Percentiles rank a stretch among this genome's conserved stretches.
Evolutionary conservation across 2,329 filamentous ascomycete species (phyloP).

Genomic region (Volutella citrinella): DNA sequence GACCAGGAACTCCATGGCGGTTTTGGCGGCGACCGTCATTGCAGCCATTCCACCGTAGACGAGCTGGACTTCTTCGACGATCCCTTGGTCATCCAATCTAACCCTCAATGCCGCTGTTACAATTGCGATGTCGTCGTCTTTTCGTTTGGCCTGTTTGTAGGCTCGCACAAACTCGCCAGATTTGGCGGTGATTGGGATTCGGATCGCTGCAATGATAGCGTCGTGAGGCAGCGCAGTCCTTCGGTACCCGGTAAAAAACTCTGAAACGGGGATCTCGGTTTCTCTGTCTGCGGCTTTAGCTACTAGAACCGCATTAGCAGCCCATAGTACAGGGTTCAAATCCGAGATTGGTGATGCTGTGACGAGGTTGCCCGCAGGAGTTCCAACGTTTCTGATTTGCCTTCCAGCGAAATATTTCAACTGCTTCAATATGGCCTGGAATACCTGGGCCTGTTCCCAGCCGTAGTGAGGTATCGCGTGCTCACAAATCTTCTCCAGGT

Average conservation of each 20-base stretch:
- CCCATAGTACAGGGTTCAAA: constrained; percentile 90
- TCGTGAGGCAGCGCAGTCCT: constrained; percentile 77
- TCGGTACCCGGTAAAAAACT: constrained; percentile 91
- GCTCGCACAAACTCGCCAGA: constrained; percentile 82
- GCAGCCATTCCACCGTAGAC: constrained; percentile 96
- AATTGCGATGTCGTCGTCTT: constrained; percentile 98
- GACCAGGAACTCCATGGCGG: constrained; percentile 68
- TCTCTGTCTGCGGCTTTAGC: constrained; percentile 73
- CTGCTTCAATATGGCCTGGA: constrained; percentile 89
- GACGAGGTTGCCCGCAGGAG: constrained; percentile 88
- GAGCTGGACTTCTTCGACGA: constrained; percentile 72
- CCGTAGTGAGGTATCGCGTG: constrained; percentile 81
- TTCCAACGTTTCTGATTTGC: constrained; percentile 97
- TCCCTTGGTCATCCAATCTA: constrained; percentile 63
- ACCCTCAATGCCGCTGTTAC: constrained; percentile 85
- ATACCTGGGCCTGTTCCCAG: constrained; percentile 67
- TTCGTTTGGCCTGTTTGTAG: constrained; percentile 95
- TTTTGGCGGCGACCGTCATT: constrained; percentile 82
- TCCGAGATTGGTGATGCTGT: constrained; percentile 97
- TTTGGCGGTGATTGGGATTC: constrained; percentile 73
- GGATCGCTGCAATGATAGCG: constrained; percentile 80
- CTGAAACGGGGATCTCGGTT: constrained; percentile 83
- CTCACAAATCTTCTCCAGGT: constrained; percentile 81
- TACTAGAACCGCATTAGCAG: constrained; percentile 76
- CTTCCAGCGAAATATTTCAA: constrained; percentile 91